phyloP scores from a whole-genome alignment of 331 rosid genomes.

The Arachis monticola region DNA sequence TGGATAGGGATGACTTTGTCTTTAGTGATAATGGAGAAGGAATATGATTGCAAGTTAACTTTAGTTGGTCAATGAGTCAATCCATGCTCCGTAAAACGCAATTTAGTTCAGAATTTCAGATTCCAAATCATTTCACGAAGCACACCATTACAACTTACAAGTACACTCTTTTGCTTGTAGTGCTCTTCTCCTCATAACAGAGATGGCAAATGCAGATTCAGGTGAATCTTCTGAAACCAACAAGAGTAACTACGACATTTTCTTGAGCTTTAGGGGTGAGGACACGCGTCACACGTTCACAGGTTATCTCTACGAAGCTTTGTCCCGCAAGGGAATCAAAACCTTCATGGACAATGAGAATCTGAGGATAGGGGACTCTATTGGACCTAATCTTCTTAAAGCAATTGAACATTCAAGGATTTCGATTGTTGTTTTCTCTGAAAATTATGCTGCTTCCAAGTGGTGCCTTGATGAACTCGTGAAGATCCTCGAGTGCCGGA shows the following conservation, averaged over 20 bases:
- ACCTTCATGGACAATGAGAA: conserved; percentile 5
- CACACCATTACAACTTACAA: too few species aligned
- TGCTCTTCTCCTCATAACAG: too few species aligned
- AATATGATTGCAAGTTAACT: too few species aligned
- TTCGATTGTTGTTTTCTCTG: conserved; percentile 11
- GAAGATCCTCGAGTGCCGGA: conserved; percentile 7
- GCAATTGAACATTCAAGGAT: conserved; percentile 29
- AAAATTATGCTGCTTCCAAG: conserved; percentile 14
- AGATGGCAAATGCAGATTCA: not conserved
- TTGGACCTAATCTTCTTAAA: not conserved
- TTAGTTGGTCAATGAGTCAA: too few species aligned
- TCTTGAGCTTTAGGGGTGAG: conserved; percentile 24
- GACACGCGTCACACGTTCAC: conserved; percentile 3
- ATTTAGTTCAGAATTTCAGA: too few species aligned
- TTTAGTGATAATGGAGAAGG: too few species aligned
- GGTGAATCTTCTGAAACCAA: not conserved
- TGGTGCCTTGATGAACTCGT: conserved; percentile 30
- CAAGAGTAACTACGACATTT: conserved; percentile 1
- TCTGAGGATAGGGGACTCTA: not conserved
- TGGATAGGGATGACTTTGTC: too few species aligned
- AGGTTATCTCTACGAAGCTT: not conserved
- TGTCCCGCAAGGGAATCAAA: not conserved
- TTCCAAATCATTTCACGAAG: too few species aligned
- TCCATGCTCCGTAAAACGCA: too few species aligned
- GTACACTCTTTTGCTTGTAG: too few species aligned